Conservation (phyloP, 192 early-diverging fungal genomes). For the Dispira simplex region DNA sequence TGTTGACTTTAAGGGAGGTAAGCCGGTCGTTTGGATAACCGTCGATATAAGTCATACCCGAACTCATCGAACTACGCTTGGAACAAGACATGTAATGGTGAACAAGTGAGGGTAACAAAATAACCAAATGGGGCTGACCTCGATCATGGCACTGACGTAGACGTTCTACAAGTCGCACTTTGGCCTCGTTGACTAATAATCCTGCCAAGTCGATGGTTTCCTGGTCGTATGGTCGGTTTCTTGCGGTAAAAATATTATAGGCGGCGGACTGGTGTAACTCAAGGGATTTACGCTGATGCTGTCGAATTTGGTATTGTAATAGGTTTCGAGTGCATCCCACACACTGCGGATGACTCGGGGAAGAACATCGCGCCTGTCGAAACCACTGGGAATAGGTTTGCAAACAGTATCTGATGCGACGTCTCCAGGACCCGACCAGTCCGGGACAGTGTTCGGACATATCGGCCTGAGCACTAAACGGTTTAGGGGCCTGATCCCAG, state of each 20-base stretch:
- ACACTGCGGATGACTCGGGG: not conserved
- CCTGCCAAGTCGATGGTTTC: conserved; percentile 3
- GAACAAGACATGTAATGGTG: too few relatives aligned
- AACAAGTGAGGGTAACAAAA: not conserved
- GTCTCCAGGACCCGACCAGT: not conserved
- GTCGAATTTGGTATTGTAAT: not conserved
- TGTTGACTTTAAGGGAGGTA: too few relatives aligned
- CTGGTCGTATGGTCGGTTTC: not conserved
- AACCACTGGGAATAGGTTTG: not conserved
- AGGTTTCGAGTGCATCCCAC: not conserved
- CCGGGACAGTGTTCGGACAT: not conserved
- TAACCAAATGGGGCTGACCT: not conserved
- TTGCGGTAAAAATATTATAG: not conserved
- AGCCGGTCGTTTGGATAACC: too few relatives aligned
- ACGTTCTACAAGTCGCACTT: not conserved
- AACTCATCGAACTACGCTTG: too few relatives aligned
- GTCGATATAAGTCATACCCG: too few relatives aligned
- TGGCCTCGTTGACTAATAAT: not conserved
- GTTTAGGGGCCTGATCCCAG: too few relatives aligned
- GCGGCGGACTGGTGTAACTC: not conserved
- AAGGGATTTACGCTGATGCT: not conserved
- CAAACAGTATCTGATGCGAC: not conserved
- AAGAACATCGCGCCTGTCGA: not conserved
- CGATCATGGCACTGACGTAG: not conserved
- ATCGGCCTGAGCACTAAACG: not conserved